phyloP scores from a whole-genome alignment of 305 asterid species.

The Ilex paraguariensis region DNA sequence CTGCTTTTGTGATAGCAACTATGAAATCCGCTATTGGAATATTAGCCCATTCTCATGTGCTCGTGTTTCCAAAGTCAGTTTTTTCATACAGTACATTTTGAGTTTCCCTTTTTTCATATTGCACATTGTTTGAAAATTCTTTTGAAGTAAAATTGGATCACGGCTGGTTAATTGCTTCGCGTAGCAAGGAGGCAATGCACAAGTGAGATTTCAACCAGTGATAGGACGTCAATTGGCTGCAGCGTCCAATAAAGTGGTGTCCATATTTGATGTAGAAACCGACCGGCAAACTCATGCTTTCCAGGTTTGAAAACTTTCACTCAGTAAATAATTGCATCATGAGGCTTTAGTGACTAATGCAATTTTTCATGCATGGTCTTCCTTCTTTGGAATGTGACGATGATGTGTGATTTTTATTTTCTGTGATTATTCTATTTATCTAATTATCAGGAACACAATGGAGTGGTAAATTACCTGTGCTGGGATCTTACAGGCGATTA shows the following conservation, averaged over 20 bases:
- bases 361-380: background rate
- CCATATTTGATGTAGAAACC: slow-evolving; percentile 85
- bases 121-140: background rate
- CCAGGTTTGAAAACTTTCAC: slow-evolving; percentile 55
- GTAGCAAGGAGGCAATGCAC: slow-evolving; percentile 93
- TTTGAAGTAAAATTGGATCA: slow-evolving; percentile 8
- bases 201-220: slow-evolving; percentile 89
- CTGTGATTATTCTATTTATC: background rate
- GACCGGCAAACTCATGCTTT: slow-evolving; percentile 81
- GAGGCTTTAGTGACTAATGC: background rate
- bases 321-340: no score
- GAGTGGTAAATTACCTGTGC: slow-evolving; percentile 80
- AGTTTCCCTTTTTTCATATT: background rate
- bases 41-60: slow-evolving; percentile 61
- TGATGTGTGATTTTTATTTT: slow-evolving; percentile 2
- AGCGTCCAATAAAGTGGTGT: slow-evolving; percentile 80
- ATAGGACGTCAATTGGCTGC: slow-evolving; percentile 84
- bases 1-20: slow-evolving; percentile 82
- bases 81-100: slow-evolving; percentile 4
- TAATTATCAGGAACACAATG: slow-evolving; percentile 59
- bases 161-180: slow-evolving; percentile 16
- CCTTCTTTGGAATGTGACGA: slow-evolving; percentile 1
- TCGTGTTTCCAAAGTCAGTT: slow-evolving; percentile 75
- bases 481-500: slow-evolving; percentile 89
- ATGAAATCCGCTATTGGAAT: slow-evolving; percentile 87